Evolutionary conservation across 371 early-diverging fungal species (phyloP).

Genomic region (Antonospora locustae): DNA sequence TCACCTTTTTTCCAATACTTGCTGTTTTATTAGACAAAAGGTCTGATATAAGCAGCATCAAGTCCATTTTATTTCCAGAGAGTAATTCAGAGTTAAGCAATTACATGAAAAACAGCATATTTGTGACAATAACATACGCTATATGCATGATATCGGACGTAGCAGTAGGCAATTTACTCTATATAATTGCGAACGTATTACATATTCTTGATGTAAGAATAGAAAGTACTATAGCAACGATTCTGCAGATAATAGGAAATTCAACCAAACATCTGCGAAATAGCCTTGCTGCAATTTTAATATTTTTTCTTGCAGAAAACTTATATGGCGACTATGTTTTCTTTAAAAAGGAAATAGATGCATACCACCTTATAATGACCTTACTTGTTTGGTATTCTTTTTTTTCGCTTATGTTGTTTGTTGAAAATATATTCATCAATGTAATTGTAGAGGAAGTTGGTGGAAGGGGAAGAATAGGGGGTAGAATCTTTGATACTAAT

Average conservation of each 20-base stretch:
- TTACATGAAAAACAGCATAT: constrained; percentile 28
- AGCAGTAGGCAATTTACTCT: constrained; percentile 34
- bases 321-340: constrained; percentile 35
- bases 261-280: constrained; percentile 21
- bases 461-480: constrained; percentile 39
- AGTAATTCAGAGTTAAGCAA: no score
- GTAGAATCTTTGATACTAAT: constrained; percentile 50
- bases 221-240: constrained; percentile 7
- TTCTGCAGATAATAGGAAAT: constrained; percentile 22
- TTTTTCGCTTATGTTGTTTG: constrained; percentile 36
- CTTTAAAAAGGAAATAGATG: neutral
- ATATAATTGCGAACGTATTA: constrained; percentile 25
- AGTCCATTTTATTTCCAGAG: no score
- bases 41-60: no score
- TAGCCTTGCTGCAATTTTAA: constrained; percentile 25
- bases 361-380: constrained; percentile 20
- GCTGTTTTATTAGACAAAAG: constrained; percentile 14
- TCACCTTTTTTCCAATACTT: constrained; percentile 30
- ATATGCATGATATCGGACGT: constrained; percentile 20
- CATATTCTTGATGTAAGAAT: constrained; percentile 17
- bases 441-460: constrained; percentile 42
- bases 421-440: constrained; percentile 48
- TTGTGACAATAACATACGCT: constrained; percentile 37
- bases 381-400: constrained; percentile 32
- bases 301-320: constrained; percentile 27